Base-by-base conservation (phyloP, 352 stramenopile species). In the Pythium aphanidermatum region DNA sequence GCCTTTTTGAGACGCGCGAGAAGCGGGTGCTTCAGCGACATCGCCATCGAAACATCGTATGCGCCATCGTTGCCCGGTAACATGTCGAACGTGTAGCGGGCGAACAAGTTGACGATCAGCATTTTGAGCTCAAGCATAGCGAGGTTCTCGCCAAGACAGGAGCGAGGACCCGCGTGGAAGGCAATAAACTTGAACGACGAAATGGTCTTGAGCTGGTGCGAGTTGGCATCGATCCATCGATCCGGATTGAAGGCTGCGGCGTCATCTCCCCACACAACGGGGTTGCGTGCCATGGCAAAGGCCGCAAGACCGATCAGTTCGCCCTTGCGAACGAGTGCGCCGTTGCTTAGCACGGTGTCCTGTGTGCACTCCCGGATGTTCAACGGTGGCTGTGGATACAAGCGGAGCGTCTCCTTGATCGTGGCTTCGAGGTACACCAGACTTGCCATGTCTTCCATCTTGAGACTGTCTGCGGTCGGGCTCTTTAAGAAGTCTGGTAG, bases 61-160 rank as follows among this genome's bases (percentile, higher is more conserved):
- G 24, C 24, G 34, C 51, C 51, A 24, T 52, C 42, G 42, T 59
- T 59, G n/a, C n/a, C n/a, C 9, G 51, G 51, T 13, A 19, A 28
- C 28, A 59, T 33, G 13, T 59, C 39, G 14, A 59, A 28, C 20
- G 63, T 25, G 45, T 72, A 83, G 30, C 63, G 49, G 14, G 49
- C 46, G 11, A 83, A 35, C 16, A 84, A 11, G 13, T 42, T 44
- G 4, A 60, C 38, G 4, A 76, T 23, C 16, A 68, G 31, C 9
- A 73, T 35, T 36, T 77, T 73, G 10, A 78, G 56, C 45, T 83
- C 63, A 11, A 81, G 51, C 33, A 77, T 33, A 1, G 72, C 72
- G 2, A 84, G 48, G 20, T 60, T 48, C 42, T 59, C 69, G 31
- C 72, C 72, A 16, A 80, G 57, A 41, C 72, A 84, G 14, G 58